These are phyloP conservation scores for Paxillus rubicundulus DNA, from an alignment of 768 basidiomycete genomes.

Conservation along the genomic window DNA sequence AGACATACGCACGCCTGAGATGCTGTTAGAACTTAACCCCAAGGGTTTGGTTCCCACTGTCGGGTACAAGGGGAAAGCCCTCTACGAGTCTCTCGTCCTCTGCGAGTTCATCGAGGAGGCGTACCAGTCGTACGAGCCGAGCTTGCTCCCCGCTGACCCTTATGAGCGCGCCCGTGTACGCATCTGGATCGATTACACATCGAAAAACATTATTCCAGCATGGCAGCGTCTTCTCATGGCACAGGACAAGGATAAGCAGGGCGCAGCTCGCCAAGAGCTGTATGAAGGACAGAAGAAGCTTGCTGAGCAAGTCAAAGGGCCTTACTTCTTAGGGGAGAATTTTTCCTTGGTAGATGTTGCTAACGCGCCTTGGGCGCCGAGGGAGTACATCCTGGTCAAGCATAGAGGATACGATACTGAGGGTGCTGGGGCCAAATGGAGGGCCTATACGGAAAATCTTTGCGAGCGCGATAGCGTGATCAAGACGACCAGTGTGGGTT, in stretches of 20 bases:
- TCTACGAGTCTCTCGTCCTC: conserved; percentile 65
- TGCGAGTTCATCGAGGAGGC: conserved; percentile 69
- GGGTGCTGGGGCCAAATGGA: conserved; percentile 45
- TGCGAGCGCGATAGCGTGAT: conserved; percentile 44
- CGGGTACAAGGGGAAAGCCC: conserved; percentile 47
- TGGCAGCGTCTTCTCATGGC: conserved; percentile 47
- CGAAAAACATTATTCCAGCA: conserved; percentile 50
- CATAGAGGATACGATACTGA: conserved; percentile 46
- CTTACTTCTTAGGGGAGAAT: conserved; percentile 55
- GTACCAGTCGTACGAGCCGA: conserved; percentile 39
- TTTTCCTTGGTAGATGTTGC: conserved; percentile 54
- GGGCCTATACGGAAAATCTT: conserved; percentile 41
- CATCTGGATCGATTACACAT: conserved; percentile 56
- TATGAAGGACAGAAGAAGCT: conserved; percentile 37
- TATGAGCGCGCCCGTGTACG: conserved; percentile 49
- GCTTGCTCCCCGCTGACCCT: conserved; percentile 52
- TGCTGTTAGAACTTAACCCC: conserved; percentile 52
- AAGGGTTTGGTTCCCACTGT: conserved; percentile 67
- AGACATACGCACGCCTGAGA: not conserved
- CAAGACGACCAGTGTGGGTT: conserved; percentile 43
- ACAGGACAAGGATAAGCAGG: conserved; percentile 37
- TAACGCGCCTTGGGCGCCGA: conserved; percentile 53
- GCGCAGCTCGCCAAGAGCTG: conserved; percentile 36
- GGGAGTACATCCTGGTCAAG: conserved; percentile 48
- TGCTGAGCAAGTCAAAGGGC: conserved; percentile 40